Base-by-base conservation (phyloP, 2,329 filamentous ascomycete genomes). In the Amauroascus niger region DNA sequence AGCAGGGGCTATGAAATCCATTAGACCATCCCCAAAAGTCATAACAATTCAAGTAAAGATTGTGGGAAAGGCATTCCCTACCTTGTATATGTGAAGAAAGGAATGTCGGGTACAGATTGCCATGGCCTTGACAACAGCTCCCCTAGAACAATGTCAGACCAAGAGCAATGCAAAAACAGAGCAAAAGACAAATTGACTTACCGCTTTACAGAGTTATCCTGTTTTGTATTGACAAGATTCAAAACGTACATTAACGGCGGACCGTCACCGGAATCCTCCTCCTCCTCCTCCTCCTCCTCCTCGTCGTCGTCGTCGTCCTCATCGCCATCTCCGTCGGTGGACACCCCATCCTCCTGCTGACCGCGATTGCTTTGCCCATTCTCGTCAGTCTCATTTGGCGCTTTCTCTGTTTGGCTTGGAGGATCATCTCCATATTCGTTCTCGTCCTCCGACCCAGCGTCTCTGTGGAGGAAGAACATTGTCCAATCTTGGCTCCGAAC, bases 11-110 rank as follows among this genome's bases (percentile, higher is more conserved):
- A 55, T 35, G 16, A 33, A 53, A 61, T n/a, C 6, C 1, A 35
- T 56, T 35, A 56, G 48, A 30, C 40, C 4, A 32, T 41, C 22
- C 26, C 16, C 14, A 11, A 11, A n/a, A n/a, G 18, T 18, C 13
- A 39, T 26, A 56, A 52, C n/a, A 35, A 18, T 53, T 35, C 28
- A 37, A 52, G 49, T 41, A 1, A 32, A 50, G 11, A 7, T 6
- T n/a, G n/a, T 5, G 16, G 35, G 13, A 11, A 43, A 43, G 26
- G 9, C 5, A 13, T 26, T 7, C 55, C 75, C 60, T 68, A 86
- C 87, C 79, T 98, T 98, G 75, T 98, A 98, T 59, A 98, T 98
- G 71, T 98, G 93, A 61, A 98, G 74, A 70, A 98, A 98, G 2
- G 93, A 90, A 74, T 98, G 93, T 41, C 93, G 79, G 6, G 93